Evolutionary conservation across 352 stramenopile species (phyloP).

Genomic region (Pythium guiyangense): DNA sequence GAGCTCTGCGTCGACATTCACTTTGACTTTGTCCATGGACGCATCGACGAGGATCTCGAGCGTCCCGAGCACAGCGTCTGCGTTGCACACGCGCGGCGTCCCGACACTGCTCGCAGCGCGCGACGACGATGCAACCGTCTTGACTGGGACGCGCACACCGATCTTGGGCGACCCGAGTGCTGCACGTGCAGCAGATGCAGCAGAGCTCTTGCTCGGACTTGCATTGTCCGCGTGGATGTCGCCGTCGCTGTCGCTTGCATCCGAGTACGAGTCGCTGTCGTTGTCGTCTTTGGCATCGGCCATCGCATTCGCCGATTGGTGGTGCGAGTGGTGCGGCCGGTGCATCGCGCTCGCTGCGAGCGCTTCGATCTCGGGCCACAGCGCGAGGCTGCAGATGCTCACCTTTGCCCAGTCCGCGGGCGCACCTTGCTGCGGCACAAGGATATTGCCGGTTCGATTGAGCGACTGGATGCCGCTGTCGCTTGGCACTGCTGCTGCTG

Average conservation of each 20-base stretch:
- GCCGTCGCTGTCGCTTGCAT: constrained; percentile 38
- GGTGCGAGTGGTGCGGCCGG: neutral
- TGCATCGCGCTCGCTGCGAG: constrained; percentile 4
- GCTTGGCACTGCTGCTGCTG: neutral
- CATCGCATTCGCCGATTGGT: neutral
- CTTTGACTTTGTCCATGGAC: constrained; percentile 46
- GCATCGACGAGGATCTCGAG: constrained; percentile 49
- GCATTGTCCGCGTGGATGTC: neutral
- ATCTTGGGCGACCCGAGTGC: constrained; percentile 8
- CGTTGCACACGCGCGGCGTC: constrained; percentile 48
- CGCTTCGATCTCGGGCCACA: constrained; percentile 45
- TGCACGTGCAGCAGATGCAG: neutral
- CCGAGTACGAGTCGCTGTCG: constrained; percentile 31
- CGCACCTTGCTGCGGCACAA: constrained; percentile 42
- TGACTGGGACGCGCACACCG: constrained; percentile 12
- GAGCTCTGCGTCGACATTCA: constrained; percentile 60
- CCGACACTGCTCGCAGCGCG: constrained; percentile 11
- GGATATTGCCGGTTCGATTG: constrained; percentile 15
- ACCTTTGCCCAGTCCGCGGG: constrained; percentile 57
- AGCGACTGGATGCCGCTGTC: constrained; percentile 19
- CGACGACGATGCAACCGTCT: constrained; percentile 4
- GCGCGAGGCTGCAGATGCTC: constrained; percentile 36
- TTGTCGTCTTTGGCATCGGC: constrained; percentile 15
- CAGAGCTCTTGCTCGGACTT: constrained; percentile 5
- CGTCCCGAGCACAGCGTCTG: constrained; percentile 45